Conservation (phyloP, 805 yeast species). For the Jamesozyma rosinii region DNA sequence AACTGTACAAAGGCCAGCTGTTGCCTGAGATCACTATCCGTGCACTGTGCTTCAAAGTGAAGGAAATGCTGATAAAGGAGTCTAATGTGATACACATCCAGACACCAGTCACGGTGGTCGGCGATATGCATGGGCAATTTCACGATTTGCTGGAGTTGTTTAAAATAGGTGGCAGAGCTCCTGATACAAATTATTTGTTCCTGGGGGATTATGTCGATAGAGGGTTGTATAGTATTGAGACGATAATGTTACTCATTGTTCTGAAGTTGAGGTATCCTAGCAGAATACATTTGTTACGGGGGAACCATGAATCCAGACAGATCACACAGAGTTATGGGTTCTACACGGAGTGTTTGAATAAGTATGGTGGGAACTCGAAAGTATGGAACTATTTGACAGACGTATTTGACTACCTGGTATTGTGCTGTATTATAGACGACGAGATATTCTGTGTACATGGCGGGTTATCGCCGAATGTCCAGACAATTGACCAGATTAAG, state of each 20-base stretch:
- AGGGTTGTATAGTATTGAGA: slow-evolving; percentile 88
- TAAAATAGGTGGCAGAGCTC: slow-evolving; percentile 86
- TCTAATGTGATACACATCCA: slow-evolving; percentile 78
- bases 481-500: slow-evolving; percentile 82
- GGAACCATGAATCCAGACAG: slow-evolving; percentile 94
- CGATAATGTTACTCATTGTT: slow-evolving; percentile 73
- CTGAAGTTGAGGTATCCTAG: slow-evolving; percentile 81
- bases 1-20: slow-evolving; percentile 52
- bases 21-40: slow-evolving; percentile 62
- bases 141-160: slow-evolving; percentile 89
- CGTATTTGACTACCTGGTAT: slow-evolving; percentile 80
- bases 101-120: slow-evolving; percentile 90
- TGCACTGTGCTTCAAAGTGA: slow-evolving; percentile 70
- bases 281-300: slow-evolving; percentile 74
- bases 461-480: slow-evolving; percentile 90
- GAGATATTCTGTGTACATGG: slow-evolving; percentile 93
- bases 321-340: slow-evolving; percentile 96
- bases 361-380: slow-evolving; percentile 63
- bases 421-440: slow-evolving; percentile 84
- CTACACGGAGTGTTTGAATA: slow-evolving; percentile 85
- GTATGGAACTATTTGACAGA: slow-evolving; percentile 91
- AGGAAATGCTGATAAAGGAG: slow-evolving; percentile 68
- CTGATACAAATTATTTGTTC: slow-evolving; percentile 86
- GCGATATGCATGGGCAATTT: slow-evolving; percentile 96
- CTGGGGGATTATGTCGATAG: slow-evolving; percentile 95